Evolutionary conservation across 352 stramenopile genomes (phyloP).

Genomic region (Phytophthora litchii): DNA sequence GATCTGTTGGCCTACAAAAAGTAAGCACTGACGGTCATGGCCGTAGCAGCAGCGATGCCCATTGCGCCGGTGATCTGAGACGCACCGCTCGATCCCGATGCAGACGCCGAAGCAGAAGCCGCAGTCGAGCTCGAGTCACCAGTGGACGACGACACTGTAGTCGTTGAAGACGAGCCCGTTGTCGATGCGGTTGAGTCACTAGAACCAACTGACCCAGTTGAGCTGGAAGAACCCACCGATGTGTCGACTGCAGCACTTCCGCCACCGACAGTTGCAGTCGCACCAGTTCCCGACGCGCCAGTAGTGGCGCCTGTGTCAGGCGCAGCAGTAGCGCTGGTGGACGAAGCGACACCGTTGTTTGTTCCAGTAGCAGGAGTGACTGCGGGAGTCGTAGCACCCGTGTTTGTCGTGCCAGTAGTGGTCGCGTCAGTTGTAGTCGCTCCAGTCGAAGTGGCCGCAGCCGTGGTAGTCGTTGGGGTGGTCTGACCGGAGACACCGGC

Average conservation of each 20-base stretch:
- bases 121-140: conserved; percentile 2
- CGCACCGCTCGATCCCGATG: conserved; percentile 25
- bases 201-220: background rate
- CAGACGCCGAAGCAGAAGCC: conserved; percentile 12
- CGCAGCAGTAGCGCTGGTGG: background rate
- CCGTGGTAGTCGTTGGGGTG: conserved; percentile 1
- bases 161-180: conserved; percentile 12
- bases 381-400: conserved; percentile 2
- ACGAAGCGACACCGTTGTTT: background rate
- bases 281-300: conserved; percentile 4
- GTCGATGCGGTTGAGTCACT: conserved; percentile 12
- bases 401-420: background rate
- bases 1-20: conserved; percentile 24
- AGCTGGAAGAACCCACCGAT: conserved; percentile 14
- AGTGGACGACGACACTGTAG: conserved; percentile 14
- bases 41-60: conserved; percentile 8
- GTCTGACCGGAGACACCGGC: conserved; percentile 25
- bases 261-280: conserved; percentile 1
- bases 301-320: background rate
- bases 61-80: conserved; percentile 21
- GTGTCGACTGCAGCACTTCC: conserved; percentile 9
- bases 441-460: background rate
- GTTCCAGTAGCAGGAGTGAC: conserved; percentile 13
- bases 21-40: conserved; percentile 17
- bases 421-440: conserved; percentile 2